These are phyloP conservation scores for Gentiana straminea DNA, from an alignment of 257 asterid genomes.

Conservation along the genomic window DNA sequence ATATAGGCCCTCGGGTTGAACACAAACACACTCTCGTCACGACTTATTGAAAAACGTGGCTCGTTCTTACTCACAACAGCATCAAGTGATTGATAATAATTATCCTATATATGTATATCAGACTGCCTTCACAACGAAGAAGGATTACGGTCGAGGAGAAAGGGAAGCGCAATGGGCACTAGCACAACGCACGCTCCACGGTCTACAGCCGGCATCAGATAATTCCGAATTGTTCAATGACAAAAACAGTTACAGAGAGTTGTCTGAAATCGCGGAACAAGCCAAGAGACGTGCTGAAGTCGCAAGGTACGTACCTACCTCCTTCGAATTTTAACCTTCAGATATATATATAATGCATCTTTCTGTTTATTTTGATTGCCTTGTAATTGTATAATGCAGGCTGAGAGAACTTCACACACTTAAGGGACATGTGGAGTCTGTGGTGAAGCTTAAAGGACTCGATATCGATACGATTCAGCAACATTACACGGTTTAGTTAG, in stretches of 20 bases:
- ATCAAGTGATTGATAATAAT: not conserved
- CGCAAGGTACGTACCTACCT: constrained; percentile 26
- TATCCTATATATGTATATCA: not conserved
- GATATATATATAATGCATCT: not conserved
- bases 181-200: constrained; percentile 47
- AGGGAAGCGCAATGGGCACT: constrained; percentile 57
- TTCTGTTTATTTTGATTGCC: no score
- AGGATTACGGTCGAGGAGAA: constrained; percentile 46
- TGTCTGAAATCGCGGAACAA: constrained; percentile 53
- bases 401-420: constrained; percentile 42
- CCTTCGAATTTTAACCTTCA: not conserved
- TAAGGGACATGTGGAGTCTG: constrained; percentile 44
- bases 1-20: no score
- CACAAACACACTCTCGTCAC: not conserved
- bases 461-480: constrained; percentile 46
- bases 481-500: constrained; percentile 31
- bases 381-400: constrained; percentile 9
- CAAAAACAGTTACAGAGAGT: constrained; percentile 31
- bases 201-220: constrained; percentile 32
- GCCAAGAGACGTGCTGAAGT: constrained; percentile 56
- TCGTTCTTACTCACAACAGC: not conserved
- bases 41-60: not conserved
- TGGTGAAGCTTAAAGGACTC: constrained; percentile 42
- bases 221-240: constrained; percentile 22
- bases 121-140: constrained; percentile 47